Percentiles rank a stretch among this genome's conserved stretches.
Evolutionary conservation across 352 stramenopile species (phyloP).

Genomic region (Pythium graminicola): DNA sequence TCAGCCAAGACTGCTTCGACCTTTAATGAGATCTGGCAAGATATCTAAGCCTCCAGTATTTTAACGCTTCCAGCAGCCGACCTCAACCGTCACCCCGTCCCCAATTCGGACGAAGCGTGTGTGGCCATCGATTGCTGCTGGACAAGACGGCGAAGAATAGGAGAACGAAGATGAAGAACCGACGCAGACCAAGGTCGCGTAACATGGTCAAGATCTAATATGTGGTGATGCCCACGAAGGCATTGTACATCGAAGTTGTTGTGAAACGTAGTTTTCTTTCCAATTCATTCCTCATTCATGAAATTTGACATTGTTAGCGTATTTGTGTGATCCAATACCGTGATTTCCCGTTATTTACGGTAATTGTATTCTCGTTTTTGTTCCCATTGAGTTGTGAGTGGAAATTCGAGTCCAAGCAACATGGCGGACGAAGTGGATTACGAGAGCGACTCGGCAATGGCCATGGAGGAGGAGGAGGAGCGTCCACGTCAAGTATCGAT

Average conservation of each 20-base stretch:
- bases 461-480: constrained; percentile 68
- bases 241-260: too few species aligned
- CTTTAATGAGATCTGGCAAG: constrained; percentile 37
- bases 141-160: neutral
- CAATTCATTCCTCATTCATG: neutral
- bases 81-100: too few species aligned
- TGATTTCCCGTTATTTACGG: neutral
- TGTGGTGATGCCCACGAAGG: too few species aligned
- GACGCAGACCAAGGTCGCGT: too few species aligned
- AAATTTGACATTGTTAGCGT: constrained; percentile 4
- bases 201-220: too few species aligned
- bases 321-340: neutral
- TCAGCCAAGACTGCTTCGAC: constrained; percentile 32
- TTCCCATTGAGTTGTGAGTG: neutral
- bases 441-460: constrained; percentile 84
- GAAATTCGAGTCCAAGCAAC: neutral
- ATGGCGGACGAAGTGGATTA: constrained; percentile 87
- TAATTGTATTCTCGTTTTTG: too few species aligned
- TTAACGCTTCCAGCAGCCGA: too few species aligned
- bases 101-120: too few species aligned
- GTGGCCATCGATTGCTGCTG: too few species aligned
- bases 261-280: too few species aligned
- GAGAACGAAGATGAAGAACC: too few species aligned
- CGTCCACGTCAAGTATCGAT: constrained; percentile 23
- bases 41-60: constrained; percentile 24